Conservation (phyloP, 2,329 filamentous ascomycete species). For the Trichocomaceae sp. region DNA sequence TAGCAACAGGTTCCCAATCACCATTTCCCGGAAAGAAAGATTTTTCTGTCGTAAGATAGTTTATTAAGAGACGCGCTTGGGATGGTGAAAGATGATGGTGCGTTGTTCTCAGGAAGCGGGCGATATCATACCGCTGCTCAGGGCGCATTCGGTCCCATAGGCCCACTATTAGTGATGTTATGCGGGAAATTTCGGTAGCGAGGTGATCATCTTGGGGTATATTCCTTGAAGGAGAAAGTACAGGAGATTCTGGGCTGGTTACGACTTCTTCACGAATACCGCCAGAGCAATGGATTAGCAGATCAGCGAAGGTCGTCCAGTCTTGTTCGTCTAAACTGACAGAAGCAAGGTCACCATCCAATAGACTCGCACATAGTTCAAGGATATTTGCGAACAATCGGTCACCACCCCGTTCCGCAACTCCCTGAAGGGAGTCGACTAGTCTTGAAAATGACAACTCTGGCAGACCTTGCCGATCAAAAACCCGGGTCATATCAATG, state of each 20-base stretch:
- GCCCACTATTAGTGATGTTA: conserved; percentile 30
- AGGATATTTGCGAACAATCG: conserved; percentile 35
- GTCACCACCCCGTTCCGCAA: conserved; percentile 31
- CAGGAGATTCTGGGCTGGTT: conserved; percentile 7
- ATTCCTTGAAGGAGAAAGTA: conserved; percentile 20
- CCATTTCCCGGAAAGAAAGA: conserved; percentile 29
- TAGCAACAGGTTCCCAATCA: conserved; percentile 30
- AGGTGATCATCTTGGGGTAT: conserved; percentile 31
- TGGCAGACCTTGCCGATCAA: conserved; percentile 35
- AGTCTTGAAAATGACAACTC: conserved; percentile 31
- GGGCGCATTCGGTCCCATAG: conserved; percentile 32
- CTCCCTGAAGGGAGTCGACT: conserved; percentile 29
- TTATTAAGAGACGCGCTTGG: conserved; percentile 34
- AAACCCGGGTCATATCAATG: conserved; percentile 34
- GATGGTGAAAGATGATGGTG: conserved; percentile 32
- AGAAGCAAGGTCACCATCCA: conserved; percentile 33
- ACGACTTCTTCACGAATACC: conserved; percentile 25
- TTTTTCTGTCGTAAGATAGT: conserved; percentile 27
- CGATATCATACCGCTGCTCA: conserved; percentile 31
- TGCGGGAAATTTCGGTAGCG: conserved; percentile 31
- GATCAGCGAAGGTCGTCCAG: conserved; percentile 29
- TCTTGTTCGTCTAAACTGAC: conserved; percentile 25
- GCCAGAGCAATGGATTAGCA: conserved; percentile 31
- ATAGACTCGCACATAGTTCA: conserved; percentile 34
- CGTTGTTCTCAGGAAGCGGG: conserved; percentile 30